Percentiles rank a stretch among this genome's conserved stretches.
These are phyloP conservation scores for Pseudozyma sp. DNA, from an alignment of 1,284 basidiomycete genomes.

Conservation along the genomic window DNA sequence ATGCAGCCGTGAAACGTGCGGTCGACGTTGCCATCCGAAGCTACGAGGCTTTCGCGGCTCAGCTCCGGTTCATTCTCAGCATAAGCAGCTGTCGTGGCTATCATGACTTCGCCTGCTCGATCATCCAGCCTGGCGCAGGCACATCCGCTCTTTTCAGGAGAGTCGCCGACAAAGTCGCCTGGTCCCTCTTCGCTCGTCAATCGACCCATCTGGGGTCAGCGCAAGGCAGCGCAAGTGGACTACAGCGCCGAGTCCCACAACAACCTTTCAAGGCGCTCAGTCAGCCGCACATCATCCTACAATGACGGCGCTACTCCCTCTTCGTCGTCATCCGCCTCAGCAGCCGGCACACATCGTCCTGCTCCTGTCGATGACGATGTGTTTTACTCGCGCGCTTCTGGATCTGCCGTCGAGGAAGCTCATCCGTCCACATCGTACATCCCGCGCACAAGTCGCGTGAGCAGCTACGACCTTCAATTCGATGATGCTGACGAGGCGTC, in stretches of 20 bases:
- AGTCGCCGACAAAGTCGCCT: conserved; percentile 44
- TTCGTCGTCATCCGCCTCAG: conserved; percentile 3
- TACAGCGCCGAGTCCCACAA: conserved; percentile 28
- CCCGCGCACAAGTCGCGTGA: conserved; percentile 44
- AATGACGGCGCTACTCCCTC: conserved; percentile 14
- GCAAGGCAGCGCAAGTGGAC: conserved; percentile 35
- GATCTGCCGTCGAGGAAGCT: not conserved
- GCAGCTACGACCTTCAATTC: conserved; percentile 49
- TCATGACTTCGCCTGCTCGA: conserved; percentile 32
- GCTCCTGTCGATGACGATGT: conserved; percentile 27
- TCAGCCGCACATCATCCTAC: conserved; percentile 31
- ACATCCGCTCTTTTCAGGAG: conserved; percentile 45
- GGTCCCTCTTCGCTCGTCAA: conserved; percentile 45
- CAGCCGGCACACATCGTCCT: conserved; percentile 16
- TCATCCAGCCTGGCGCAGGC: conserved; percentile 18
- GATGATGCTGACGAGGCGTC: conserved; percentile 47
- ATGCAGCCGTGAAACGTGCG: too few relatives aligned
- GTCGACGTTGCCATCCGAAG: not conserved
- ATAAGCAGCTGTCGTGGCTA: not conserved
- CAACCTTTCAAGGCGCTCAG: conserved; percentile 23
- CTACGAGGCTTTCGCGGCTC: not conserved
- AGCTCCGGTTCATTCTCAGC: not conserved
- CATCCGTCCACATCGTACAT: conserved; percentile 26
- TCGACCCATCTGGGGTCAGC: conserved; percentile 48
- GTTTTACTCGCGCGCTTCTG: conserved; percentile 16